Conservation (phyloP, 805 yeast species). For the Sugiyamaella valdiviana region DNA sequence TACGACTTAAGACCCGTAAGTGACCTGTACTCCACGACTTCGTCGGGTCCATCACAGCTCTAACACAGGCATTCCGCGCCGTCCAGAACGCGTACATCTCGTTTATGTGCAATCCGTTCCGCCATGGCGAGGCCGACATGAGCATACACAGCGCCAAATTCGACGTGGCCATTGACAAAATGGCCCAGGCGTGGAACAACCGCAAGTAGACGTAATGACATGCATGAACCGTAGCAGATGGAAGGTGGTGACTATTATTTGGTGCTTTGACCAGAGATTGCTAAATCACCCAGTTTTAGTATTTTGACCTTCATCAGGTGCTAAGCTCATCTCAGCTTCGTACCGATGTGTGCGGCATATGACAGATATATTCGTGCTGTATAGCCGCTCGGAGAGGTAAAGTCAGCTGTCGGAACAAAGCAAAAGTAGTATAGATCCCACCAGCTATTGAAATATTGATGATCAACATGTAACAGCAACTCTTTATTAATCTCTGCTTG, state of each 20-base stretch:
- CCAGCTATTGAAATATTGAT: no score
- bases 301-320: neutral
- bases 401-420: no score
- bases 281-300: neutral
- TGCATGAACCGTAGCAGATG: no score
- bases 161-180: slow-evolving; percentile 20
- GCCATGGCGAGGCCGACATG: slow-evolving; percentile 14
- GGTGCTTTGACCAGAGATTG: neutral
- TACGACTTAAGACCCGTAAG: slow-evolving; percentile 19
- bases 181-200: slow-evolving; percentile 21
- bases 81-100: slow-evolving; percentile 28
- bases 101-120: slow-evolving; percentile 32
- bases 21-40: neutral
- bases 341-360: no score
- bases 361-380: no score
- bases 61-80: slow-evolving; percentile 18
- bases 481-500: no score
- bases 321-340: neutral
- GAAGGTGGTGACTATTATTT: neutral
- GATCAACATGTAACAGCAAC: no score
- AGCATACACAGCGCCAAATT: slow-evolving; percentile 25
- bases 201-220: neutral
- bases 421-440: no score
- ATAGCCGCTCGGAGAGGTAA: no score
- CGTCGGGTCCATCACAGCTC: no score